These are phyloP conservation scores for Talaromyces sp. DNA, from an alignment of 2,329 filamentous ascomycete species.

Conservation along the genomic window DNA sequence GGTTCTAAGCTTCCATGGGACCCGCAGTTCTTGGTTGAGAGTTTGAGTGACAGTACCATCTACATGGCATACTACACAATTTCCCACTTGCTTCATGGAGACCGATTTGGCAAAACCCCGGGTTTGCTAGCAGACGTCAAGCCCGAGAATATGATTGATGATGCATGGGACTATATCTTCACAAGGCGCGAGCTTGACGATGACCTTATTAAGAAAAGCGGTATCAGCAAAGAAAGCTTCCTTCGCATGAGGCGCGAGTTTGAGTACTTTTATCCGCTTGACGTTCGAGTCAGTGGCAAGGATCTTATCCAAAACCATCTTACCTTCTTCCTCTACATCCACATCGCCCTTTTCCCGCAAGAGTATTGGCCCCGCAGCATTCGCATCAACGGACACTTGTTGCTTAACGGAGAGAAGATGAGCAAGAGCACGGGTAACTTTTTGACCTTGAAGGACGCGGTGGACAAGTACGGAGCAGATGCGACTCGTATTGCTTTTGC, in stretches of 20 bases:
- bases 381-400: constrained; percentile 84
- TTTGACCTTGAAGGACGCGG: constrained; percentile 78
- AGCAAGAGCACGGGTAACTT: constrained; percentile 97
- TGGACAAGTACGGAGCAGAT: constrained; percentile 90
- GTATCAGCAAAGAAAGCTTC: constrained; percentile 68
- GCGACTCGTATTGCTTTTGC: constrained; percentile 86
- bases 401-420: constrained; percentile 98
- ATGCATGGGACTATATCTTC: constrained; percentile 96
- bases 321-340: constrained; percentile 92
- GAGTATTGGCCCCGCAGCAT: constrained; percentile 85
- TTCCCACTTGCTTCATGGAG: constrained; percentile 64
- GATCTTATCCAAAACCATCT: constrained; percentile 90
- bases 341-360: constrained; percentile 78
- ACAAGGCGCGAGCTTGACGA: constrained; percentile 65
- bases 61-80: constrained; percentile 66
- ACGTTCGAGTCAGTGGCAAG: constrained; percentile 83
- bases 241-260: constrained; percentile 84
- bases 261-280: constrained; percentile 94
- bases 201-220: constrained; percentile 57
- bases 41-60: constrained; percentile 83
- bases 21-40: constrained; percentile 81
- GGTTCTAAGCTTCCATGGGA: constrained; percentile 96
- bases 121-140: constrained; percentile 61
- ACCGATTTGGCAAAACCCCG: constrained; percentile 72
- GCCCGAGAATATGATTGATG: constrained; percentile 84